Evolutionary conservation across 208 protist genomes (phyloP).

Genomic region (Leptomonas pyrrhocoris): DNA sequence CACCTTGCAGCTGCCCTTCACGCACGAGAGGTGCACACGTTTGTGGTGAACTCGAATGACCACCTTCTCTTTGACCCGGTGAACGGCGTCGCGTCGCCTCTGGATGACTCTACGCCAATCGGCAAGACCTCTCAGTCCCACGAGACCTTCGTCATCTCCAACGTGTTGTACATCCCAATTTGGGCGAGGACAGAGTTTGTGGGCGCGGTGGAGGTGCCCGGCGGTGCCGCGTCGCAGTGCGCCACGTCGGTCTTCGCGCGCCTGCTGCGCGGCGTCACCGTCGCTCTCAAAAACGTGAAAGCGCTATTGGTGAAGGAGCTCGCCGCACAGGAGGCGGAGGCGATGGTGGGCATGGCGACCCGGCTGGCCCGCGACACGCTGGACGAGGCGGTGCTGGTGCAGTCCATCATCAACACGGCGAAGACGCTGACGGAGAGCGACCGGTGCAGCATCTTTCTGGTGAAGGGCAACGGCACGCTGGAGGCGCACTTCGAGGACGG

Average conservation of each 20-base stretch:
- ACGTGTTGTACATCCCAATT: constrained; percentile 71
- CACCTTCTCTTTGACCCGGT: constrained; percentile 63
- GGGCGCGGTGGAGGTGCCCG: constrained; percentile 63
- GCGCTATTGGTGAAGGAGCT: constrained; percentile 7
- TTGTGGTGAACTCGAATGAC: constrained; percentile 52
- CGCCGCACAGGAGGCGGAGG: constrained; percentile 67
- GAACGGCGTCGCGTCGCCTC: constrained; percentile 45
- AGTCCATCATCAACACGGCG: constrained; percentile 82
- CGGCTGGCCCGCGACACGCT: constrained; percentile 80
- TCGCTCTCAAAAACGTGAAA: constrained; percentile 19
- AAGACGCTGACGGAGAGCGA: constrained; percentile 74
- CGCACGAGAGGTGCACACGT: constrained; percentile 38
- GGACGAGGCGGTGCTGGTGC: constrained; percentile 69
- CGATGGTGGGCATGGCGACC: constrained; percentile 84
- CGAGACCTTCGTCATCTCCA: constrained; percentile 43
- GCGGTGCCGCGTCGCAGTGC: constrained; percentile 15
- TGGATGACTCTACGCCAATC: constrained; percentile 54
- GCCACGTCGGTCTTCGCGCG: constrained; percentile 1
- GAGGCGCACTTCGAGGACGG: constrained; percentile 79
- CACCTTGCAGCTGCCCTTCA: constrained; percentile 32
- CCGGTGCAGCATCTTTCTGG: constrained; percentile 75
- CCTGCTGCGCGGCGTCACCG: constrained; percentile 40
- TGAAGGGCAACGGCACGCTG: constrained; percentile 52
- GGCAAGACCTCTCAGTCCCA: constrained; percentile 42
- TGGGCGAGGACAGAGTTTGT: constrained; percentile 42